phyloP scores from a whole-genome alignment of 768 basidiomycete genomes.

The Boletellus ananiceps region DNA sequence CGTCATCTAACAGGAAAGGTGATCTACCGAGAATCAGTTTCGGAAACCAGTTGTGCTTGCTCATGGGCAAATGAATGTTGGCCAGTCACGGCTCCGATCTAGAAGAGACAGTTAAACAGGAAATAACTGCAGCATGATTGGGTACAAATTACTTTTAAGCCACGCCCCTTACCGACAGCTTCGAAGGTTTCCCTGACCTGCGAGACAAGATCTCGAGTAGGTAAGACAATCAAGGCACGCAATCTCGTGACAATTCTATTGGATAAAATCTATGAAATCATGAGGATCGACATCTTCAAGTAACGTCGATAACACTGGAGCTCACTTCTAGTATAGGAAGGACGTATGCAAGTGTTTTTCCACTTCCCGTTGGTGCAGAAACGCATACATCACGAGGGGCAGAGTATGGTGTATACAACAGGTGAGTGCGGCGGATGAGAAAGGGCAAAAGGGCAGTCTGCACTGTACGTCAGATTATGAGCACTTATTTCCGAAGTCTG shows the following conservation, averaged over 20 bases:
- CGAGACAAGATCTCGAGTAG: conserved; percentile 87
- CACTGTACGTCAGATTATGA: conserved; percentile 45
- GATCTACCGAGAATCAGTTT: conserved; percentile 49
- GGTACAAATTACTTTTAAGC: conserved; percentile 58
- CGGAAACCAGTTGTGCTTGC: conserved; percentile 72
- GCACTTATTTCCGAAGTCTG: not conserved
- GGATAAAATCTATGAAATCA: conserved; percentile 54
- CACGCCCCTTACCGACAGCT: conserved; percentile 74
- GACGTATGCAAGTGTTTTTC: conserved; percentile 96
- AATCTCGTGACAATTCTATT: conserved; percentile 74
- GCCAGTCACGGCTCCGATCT: conserved; percentile 83
- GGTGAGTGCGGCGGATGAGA: conserved; percentile 49
- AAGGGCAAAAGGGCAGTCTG: conserved; percentile 87
- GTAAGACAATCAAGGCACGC: conserved; percentile 84
- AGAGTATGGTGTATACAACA: conserved; percentile 62
- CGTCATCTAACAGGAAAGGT: not conserved
- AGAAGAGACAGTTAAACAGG: conserved; percentile 4
- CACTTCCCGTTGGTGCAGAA: conserved; percentile 96
- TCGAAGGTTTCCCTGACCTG: conserved; percentile 96
- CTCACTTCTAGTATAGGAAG: conserved; percentile 85
- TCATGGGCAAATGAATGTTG: conserved; percentile 94
- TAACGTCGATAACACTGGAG: not conserved
- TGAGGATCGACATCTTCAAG: not conserved
- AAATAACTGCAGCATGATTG: not conserved
- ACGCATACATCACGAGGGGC: conserved; percentile 82